phyloP scores from a whole-genome alignment of 2,329 filamentous ascomycete genomes.

The Helotiales sp. region DNA sequence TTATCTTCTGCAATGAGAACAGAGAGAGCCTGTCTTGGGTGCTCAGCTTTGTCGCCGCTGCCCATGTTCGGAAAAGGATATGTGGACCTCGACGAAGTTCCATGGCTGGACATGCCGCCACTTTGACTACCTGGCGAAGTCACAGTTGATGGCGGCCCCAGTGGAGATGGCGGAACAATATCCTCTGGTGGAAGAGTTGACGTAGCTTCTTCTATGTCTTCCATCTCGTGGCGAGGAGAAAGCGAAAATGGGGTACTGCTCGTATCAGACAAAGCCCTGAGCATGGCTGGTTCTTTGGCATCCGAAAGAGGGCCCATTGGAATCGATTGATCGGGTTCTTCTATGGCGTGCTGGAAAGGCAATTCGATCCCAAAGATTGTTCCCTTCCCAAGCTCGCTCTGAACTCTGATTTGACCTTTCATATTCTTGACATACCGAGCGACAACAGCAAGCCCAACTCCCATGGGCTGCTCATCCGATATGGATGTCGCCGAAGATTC shows the following conservation, averaged over 20 bases:
- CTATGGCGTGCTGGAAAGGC: conserved; percentile 57
- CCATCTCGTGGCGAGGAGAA: background rate
- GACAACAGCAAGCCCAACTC: conserved; percentile 82
- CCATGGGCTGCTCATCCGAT: conserved; percentile 60
- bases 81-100: background rate
- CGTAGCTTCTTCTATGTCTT: background rate
- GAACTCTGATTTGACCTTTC: conserved; percentile 83
- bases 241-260: background rate
- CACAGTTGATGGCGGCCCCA: background rate
- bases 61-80: conserved; percentile 54
- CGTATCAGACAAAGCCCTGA: conserved; percentile 13
- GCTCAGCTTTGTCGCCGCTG: conserved; percentile 63
- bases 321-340: background rate
- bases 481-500: conserved; percentile 25
- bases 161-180: background rate
- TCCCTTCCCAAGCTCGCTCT: conserved; percentile 81
- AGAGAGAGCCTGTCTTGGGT: conserved; percentile 12
- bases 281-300: background rate
- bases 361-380: conserved; percentile 85
- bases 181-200: background rate
- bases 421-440: conserved; percentile 86
- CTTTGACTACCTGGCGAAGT: background rate
- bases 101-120: background rate
- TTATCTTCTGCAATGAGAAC: conserved; percentile 84
- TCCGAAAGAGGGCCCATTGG: background rate